Evolutionary conservation across 495 filamentous ascomycete genomes (phyloP).

Genomic region (Penicillium bovifimosum): DNA sequence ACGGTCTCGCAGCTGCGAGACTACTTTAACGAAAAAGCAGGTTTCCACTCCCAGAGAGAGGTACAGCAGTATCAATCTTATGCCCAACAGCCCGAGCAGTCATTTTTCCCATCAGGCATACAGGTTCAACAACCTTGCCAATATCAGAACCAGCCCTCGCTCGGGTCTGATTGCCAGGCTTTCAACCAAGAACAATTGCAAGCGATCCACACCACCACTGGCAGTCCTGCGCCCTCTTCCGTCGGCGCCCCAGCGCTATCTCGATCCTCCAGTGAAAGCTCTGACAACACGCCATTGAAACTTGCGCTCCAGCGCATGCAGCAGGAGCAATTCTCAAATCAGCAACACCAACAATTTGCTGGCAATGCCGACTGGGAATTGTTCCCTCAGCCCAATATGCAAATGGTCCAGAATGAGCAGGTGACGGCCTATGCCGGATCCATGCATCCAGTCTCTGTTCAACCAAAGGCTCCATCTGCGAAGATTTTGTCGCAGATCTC

Average conservation of each 20-base stretch:
- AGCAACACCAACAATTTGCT: slow-evolving; percentile 2
- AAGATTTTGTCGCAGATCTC: slow-evolving; percentile 54
- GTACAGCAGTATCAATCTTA: slow-evolving; percentile 15
- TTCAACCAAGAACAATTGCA: slow-evolving; percentile 38
- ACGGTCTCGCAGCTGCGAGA: slow-evolving; percentile 28
- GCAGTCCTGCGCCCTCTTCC: slow-evolving; percentile 11
- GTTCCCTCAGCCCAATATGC: slow-evolving; percentile 18
- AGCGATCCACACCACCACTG: slow-evolving; percentile 16
- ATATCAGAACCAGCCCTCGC: slow-evolving; percentile 18
- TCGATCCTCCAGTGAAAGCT: slow-evolving; percentile 21
- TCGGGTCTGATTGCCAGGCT: slow-evolving; percentile 24
- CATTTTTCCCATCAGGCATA: slow-evolving; percentile 3
- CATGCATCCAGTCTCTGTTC: slow-evolving; percentile 36
- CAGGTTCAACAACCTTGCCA: slow-evolving; percentile 14
- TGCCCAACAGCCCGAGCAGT: slow-evolving; percentile 11
- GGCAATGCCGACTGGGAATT: slow-evolving; percentile 24
- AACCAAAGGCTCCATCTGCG: slow-evolving; percentile 31
- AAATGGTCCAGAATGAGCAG: slow-evolving; percentile 17
- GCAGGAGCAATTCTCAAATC: slow-evolving; percentile 11
- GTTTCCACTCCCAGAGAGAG: slow-evolving; percentile 11
- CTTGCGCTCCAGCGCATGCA: slow-evolving; percentile 17
- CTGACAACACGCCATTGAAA: slow-evolving; percentile 16
- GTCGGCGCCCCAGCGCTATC: slow-evolving; percentile 18
- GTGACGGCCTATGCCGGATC: slow-evolving; percentile 18
- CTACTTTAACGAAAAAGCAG: slow-evolving; percentile 33